These are phyloP conservation scores for Aspergillus amoenus DNA, from an alignment of 2,329 filamentous ascomycete genomes.

Conservation along the genomic window DNA sequence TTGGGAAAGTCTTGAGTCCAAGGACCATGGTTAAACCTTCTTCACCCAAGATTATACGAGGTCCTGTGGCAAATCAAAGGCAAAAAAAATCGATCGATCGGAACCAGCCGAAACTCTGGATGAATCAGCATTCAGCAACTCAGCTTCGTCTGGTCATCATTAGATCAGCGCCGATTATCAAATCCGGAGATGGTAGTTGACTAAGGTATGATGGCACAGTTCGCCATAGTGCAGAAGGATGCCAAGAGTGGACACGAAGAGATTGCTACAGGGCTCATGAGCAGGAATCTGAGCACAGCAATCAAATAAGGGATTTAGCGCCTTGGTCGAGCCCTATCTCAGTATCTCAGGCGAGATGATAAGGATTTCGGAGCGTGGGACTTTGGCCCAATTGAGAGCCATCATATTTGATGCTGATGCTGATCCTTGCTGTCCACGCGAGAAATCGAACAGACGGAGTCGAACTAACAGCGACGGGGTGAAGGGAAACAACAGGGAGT, in stretches of 20 bases:
- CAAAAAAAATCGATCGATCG: background rate
- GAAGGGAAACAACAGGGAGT: background rate
- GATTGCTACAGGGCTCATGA: background rate
- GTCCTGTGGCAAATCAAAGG: background rate
- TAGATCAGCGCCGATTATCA: background rate
- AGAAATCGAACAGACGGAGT: slow-evolving; percentile 4
- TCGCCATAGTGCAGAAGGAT: too few relatives aligned
- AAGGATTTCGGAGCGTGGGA: background rate
- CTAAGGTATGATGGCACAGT: background rate
- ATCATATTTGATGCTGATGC: slow-evolving; percentile 3
- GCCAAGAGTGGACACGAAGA: background rate
- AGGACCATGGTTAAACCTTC: background rate
- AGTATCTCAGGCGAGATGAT: background rate
- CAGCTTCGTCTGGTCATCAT: background rate
- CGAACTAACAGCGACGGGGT: background rate
- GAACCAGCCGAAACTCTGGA: background rate
- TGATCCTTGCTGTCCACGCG: slow-evolving; percentile 24
- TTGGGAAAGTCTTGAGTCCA: background rate
- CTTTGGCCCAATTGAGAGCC: background rate
- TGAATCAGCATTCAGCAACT: background rate
- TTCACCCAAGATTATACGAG: too few relatives aligned
- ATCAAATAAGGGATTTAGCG: background rate
- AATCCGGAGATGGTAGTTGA: background rate
- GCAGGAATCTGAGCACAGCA: background rate
- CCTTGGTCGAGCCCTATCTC: background rate